These are phyloP conservation scores for Viola odorata DNA, from an alignment of 345 rosid genomes.

Conservation along the genomic window DNA sequence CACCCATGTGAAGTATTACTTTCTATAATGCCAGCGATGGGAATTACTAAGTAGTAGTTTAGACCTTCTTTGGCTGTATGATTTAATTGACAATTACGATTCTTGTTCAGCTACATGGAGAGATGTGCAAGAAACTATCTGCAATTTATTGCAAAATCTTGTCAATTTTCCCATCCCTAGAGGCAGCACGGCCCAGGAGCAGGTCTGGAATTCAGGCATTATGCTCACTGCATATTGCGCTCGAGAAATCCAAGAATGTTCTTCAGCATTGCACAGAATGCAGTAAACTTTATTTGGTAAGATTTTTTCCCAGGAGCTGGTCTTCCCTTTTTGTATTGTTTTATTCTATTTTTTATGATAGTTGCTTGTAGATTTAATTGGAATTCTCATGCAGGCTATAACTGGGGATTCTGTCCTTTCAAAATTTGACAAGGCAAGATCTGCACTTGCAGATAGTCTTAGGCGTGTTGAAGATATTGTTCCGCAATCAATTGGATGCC, in stretches of 20 bases:
- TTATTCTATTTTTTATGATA: background rate
- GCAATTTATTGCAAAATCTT: constrained; percentile 62
- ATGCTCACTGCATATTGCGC: constrained; percentile 88
- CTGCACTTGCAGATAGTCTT: constrained; percentile 74
- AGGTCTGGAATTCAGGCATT: constrained; percentile 94
- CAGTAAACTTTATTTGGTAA: constrained; percentile 90
- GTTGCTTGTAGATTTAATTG: constrained; percentile 7
- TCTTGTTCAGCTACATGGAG: constrained; percentile 76
- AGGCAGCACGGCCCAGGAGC: constrained; percentile 97
- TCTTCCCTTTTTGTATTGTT: constrained; percentile 6
- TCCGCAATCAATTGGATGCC: constrained; percentile 76
- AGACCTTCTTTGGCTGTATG: background rate
- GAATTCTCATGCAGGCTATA: constrained; percentile 58
- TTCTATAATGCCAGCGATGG: too few relatives aligned
- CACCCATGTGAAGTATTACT: too few relatives aligned
- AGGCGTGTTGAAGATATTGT: constrained; percentile 93
- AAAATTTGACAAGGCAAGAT: constrained; percentile 75
- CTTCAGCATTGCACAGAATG: constrained; percentile 91
- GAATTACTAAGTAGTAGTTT: background rate
- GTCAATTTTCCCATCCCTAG: constrained; percentile 79
- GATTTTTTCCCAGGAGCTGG: too few relatives aligned
- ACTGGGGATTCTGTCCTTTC: constrained; percentile 86
- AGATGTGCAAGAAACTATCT: constrained; percentile 73
- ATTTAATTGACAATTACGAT: constrained; percentile 4
- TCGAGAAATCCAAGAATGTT: constrained; percentile 77